A percentile compares a stretch with the other conserved stretches of the same genome.
phyloP scores from a whole-genome alignment of 768 basidiomycete genomes.

The Naematelia aurantialba region DNA sequence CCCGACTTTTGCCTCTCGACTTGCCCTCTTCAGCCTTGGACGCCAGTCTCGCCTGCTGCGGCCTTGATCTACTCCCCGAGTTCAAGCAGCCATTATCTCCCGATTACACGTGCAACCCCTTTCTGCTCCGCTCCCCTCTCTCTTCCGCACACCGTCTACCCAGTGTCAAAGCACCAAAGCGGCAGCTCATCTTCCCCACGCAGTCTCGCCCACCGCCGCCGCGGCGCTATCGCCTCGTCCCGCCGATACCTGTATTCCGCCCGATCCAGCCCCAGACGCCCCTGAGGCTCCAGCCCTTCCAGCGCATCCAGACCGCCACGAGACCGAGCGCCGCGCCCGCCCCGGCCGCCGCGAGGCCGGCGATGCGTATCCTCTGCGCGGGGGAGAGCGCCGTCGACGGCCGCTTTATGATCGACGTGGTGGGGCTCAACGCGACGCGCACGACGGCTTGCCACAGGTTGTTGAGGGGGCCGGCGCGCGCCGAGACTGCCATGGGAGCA shows the following conservation, averaged over 20 bases:
- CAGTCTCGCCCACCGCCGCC: too few relatives aligned
- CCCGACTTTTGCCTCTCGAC: too few relatives aligned
- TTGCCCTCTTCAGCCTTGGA: too few relatives aligned
- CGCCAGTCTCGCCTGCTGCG: too few relatives aligned
- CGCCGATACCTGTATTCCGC: neutral
- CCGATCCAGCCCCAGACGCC: constrained; percentile 6
- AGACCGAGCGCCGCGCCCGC: neutral
- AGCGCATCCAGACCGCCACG: neutral
- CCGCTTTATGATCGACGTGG: constrained; percentile 4
- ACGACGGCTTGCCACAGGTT: constrained; percentile 48
- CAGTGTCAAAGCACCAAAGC: too few relatives aligned
- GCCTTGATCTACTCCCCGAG: too few relatives aligned
- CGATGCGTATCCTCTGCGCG: neutral
- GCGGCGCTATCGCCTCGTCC: neutral
- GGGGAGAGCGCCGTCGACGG: neutral
- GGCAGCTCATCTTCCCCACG: too few relatives aligned
- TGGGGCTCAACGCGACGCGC: constrained; percentile 46
- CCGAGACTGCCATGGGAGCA: constrained; percentile 90
- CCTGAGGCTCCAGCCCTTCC: neutral
- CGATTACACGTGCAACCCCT: too few relatives aligned
- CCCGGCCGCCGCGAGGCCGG: neutral
- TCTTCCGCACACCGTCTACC: too few relatives aligned
- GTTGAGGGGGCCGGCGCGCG: constrained; percentile 62
- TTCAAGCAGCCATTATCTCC: too few relatives aligned
- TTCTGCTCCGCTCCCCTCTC: too few relatives aligned